Conservation (phyloP, 225 moss, liverwort and hornwort species). For the Bryum argenteum region DNA sequence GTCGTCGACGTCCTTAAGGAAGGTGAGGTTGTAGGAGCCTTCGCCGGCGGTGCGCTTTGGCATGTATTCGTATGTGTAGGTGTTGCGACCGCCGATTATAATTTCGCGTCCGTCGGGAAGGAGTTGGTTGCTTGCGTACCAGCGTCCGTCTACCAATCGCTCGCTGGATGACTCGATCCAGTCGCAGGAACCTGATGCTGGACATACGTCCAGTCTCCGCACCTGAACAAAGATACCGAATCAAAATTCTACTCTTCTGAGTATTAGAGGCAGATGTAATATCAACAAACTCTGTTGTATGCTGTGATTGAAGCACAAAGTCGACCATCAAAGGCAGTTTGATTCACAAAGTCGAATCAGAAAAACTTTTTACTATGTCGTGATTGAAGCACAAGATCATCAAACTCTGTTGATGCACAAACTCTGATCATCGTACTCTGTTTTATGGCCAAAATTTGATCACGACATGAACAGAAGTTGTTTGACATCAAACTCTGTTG, state of each 20-base stretch:
- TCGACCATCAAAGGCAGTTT: no score
- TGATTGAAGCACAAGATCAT: no score
- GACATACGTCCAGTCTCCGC: conserved; percentile 37
- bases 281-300: neutral
- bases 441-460: no score
- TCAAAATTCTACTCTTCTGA: neutral
- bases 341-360: no score
- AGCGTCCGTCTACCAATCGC: conserved; percentile 49
- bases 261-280: neutral
- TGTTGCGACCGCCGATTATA: conserved; percentile 55
- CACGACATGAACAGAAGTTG: no score
- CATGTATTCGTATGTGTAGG: conserved; percentile 53
- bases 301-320: neutral
- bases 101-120: conserved; percentile 68
- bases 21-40: conserved; percentile 2
- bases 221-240: neutral
- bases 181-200: conserved; percentile 44
- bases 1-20: conserved; percentile 38
- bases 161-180: conserved; percentile 54
- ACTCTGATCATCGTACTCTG: no score
- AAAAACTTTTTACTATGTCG: no score
- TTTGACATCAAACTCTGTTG: no score
- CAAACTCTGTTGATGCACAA: neutral
- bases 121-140: conserved; percentile 76
- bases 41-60: conserved; percentile 29